Evolutionary conservation across 2,329 filamentous ascomycete genomes (phyloP).

Genomic region (Aureobasidium sp.): DNA sequence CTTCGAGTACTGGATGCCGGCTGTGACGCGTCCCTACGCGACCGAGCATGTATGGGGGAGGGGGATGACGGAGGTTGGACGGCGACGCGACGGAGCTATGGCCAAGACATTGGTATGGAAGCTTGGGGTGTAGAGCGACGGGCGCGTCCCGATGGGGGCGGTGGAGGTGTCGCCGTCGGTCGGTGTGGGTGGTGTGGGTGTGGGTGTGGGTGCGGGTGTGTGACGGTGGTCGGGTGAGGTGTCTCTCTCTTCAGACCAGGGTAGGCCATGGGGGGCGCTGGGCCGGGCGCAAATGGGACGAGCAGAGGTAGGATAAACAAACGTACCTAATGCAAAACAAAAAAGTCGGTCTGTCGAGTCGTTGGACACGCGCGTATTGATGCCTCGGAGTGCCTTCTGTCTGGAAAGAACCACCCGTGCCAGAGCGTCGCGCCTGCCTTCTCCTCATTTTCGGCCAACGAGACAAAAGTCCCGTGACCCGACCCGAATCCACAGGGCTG

Average conservation of each 20-base stretch:
- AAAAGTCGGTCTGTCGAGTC: conserved; percentile 11
- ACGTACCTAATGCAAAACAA: conserved; percentile 12
- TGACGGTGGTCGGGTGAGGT: conserved; percentile 5
- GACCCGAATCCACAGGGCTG: neutral
- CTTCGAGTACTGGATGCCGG: neutral
- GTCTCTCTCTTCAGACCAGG: neutral
- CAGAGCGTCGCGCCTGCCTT: conserved; percentile 1
- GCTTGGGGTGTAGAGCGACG: neutral
- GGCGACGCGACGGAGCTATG: neutral
- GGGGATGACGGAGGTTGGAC: neutral
- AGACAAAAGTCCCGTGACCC: neutral
- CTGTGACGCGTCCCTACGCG: conserved; percentile 9
- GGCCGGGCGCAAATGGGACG: neutral
- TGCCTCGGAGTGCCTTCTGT: conserved; percentile 9
- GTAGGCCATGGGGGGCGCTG: neutral
- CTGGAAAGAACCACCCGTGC: conserved; percentile 7
- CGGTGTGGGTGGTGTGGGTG: neutral
- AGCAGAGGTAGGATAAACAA: conserved; percentile 4
- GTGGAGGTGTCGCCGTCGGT: neutral
- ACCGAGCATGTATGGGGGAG: neutral
- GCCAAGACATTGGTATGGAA: neutral
- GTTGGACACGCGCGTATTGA: conserved; percentile 12
- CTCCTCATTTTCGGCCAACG: conserved; percentile 8
- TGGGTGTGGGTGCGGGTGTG: neutral
- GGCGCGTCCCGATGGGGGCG: neutral